Base-by-base conservation (phyloP, 805 yeast genomes). In the Starmerella etchellsii region DNA sequence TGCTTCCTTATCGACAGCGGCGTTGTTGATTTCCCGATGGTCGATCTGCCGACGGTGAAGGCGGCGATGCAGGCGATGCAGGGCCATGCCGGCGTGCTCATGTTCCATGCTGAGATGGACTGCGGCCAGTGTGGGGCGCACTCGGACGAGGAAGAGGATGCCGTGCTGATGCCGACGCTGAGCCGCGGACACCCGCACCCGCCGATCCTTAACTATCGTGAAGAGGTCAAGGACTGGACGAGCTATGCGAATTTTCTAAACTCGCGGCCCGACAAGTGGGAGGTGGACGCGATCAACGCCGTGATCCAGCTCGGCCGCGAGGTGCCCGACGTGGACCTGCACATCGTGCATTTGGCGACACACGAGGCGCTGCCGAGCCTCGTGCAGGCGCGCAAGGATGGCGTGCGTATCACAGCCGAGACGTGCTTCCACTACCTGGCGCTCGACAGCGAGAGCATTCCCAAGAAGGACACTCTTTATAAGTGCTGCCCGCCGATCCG, bases 401-500 rank as follows among this genome's bases (percentile, higher is more conserved):
- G 62, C 13, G 43, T 59, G 21, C 44, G 49, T 21, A 68, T 87
- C 41, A 66, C 94, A 0, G 94, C 85, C 2, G 97, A 87, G 60
- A 87, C 97, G 0, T 87, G 97, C 60, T 87, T 84, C 73, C 97
- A 87, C 59, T 87, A 87, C 60, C 66, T 87, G 37, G 68, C 87
- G 2, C 65, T 87, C 24, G 66, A 70, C 11, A 80, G 95, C 3
- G 95, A 85, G 55, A 67, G 68, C 24, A 81, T 87, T 40, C 78
- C 84, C 19, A 70, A 74, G 52, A 71, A 81, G 39, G 74, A 78
- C 20, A 88, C 97, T 3, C 82, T 78, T 54, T 83, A 70, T 70
- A 87, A 87, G 62, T 88, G 96, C 60, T 87, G 96, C 60, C 97
- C 97, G 1, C 97, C 97, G 2, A 84, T 87, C 49, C 69, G 97